phyloP scores from a whole-genome alignment of 352 stramenopile species.

The Phytopythium kandeliae region DNA sequence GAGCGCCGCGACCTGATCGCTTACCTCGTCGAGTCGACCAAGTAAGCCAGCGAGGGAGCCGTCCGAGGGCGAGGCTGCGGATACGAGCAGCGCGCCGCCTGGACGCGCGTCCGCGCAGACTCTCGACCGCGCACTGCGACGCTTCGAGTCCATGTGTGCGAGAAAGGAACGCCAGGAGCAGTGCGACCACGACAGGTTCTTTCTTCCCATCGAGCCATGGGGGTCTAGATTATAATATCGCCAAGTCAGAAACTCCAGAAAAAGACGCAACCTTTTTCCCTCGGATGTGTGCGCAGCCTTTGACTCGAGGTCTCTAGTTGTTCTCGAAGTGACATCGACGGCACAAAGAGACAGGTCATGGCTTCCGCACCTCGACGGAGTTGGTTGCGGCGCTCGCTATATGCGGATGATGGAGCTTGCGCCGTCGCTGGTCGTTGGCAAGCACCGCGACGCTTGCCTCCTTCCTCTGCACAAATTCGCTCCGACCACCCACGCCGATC shows the following conservation, averaged over 20 bases:
- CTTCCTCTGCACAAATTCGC: too few relatives aligned
- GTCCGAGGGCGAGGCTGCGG: not conserved
- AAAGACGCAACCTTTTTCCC: not conserved
- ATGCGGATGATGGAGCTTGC: too few relatives aligned
- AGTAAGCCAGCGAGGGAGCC: conserved; percentile 14
- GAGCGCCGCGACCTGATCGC: conserved; percentile 98
- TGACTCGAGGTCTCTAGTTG: too few relatives aligned
- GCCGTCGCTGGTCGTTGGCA: too few relatives aligned
- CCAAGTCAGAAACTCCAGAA: conserved; percentile 1
- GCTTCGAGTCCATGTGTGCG: not conserved
- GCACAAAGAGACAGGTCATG: too few relatives aligned
- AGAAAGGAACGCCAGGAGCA: not conserved
- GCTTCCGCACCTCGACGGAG: too few relatives aligned
- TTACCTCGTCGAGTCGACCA: conserved; percentile 92
- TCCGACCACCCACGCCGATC: too few relatives aligned
- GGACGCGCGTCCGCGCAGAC: not conserved
- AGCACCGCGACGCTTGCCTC: too few relatives aligned
- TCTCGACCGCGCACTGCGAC: not conserved
- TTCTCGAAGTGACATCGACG: too few relatives aligned
- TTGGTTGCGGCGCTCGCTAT: too few relatives aligned
- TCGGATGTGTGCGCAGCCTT: too few relatives aligned
- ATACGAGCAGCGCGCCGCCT: not conserved
- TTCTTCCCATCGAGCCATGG: not conserved
- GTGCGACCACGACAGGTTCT: not conserved
- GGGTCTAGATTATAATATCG: conserved; percentile 10